These are phyloP conservation scores for Eleusine coracana DNA, from an alignment of 176 grass and related monocot species.

Conservation along the genomic window DNA sequence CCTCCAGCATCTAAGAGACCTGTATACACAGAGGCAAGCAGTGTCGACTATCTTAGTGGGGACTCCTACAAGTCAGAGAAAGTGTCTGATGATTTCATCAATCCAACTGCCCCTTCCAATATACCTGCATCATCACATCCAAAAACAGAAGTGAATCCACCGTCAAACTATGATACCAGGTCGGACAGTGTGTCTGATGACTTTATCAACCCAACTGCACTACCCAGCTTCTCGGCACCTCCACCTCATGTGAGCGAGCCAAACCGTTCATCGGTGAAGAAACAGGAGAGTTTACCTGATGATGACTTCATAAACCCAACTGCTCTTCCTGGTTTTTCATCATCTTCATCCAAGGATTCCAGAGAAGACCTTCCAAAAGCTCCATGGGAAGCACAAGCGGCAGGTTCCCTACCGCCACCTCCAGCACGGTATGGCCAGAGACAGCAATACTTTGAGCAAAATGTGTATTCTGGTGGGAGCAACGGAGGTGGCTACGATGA, in stretches of 20 bases:
- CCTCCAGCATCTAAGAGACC: slow-evolving; percentile 75
- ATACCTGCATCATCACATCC: slow-evolving; percentile 38
- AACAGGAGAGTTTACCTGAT: slow-evolving; percentile 49
- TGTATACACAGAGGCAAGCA: slow-evolving; percentile 47
- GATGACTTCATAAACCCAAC: slow-evolving; percentile 70
- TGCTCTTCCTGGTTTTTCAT: slow-evolving; percentile 50
- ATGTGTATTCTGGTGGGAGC: slow-evolving; percentile 48
- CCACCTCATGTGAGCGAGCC: slow-evolving; percentile 32
- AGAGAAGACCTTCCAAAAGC: slow-evolving; percentile 66
- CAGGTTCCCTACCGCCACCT: slow-evolving; percentile 73
- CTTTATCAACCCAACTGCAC: slow-evolving; percentile 59
- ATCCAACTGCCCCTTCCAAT: slow-evolving; percentile 50
- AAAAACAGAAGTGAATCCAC: slow-evolving; percentile 39
- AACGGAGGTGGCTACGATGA: slow-evolving; percentile 52
- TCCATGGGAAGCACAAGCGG: slow-evolving; percentile 62
- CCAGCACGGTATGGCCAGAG: slow-evolving; percentile 84
- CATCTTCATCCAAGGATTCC: slow-evolving; percentile 48
- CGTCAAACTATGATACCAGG: slow-evolving; percentile 24
- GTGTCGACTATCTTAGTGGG: slow-evolving; percentile 67
- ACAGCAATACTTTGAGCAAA: slow-evolving; percentile 80
- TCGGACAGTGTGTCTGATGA: slow-evolving; percentile 44
- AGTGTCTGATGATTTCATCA: slow-evolving; percentile 53
- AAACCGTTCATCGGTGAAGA: slow-evolving; percentile 16
- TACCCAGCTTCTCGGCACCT: slow-evolving; percentile 42
- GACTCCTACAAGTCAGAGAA: slow-evolving; percentile 65